These are phyloP conservation scores for Hemileccinum impolitum DNA, from an alignment of 768 basidiomycete genomes.

Conservation along the genomic window DNA sequence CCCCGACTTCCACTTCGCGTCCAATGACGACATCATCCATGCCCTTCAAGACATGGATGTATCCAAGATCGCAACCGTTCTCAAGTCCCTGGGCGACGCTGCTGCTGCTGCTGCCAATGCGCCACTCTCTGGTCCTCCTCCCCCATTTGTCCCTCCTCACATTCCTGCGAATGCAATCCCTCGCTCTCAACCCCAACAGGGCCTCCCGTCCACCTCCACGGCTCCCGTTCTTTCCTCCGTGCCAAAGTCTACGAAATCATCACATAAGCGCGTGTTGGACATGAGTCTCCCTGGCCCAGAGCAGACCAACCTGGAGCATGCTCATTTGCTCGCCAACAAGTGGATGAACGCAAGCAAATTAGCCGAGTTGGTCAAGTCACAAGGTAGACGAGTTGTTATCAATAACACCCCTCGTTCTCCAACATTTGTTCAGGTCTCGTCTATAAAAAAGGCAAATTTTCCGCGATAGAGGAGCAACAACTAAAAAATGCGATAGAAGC, in stretches of 20 bases:
- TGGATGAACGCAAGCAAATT: constrained; percentile 74
- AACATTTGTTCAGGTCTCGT: constrained; percentile 54
- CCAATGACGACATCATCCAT: constrained; percentile 72
- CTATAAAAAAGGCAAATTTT: constrained; percentile 87
- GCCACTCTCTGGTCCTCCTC: constrained; percentile 16
- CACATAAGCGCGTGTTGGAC: constrained; percentile 39
- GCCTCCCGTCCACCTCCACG: constrained; percentile 40
- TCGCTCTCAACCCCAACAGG: constrained; percentile 38
- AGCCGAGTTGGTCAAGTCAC: constrained; percentile 60
- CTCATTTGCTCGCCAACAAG: constrained; percentile 68
- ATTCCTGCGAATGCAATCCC: constrained; percentile 25
- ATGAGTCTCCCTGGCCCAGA: constrained; percentile 41
- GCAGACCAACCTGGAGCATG: constrained; percentile 52
- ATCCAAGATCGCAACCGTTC: constrained; percentile 62
- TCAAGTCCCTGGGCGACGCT: constrained; percentile 63
- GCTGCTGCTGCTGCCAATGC: constrained; percentile 45
- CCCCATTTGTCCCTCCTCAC: constrained; percentile 22
- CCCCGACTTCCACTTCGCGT: constrained; percentile 42
- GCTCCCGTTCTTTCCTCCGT: constrained; percentile 41
- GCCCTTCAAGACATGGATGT: constrained; percentile 68
- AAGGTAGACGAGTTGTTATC: constrained; percentile 44
- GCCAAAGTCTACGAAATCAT: constrained; percentile 33
- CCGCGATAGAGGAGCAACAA: constrained; percentile 70
- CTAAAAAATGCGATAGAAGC: constrained; percentile 60
- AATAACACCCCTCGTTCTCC: background rate